Evolutionary conservation across 768 basidiomycete genomes (phyloP).

Genomic region (Pleurotus tuber-regium): DNA sequence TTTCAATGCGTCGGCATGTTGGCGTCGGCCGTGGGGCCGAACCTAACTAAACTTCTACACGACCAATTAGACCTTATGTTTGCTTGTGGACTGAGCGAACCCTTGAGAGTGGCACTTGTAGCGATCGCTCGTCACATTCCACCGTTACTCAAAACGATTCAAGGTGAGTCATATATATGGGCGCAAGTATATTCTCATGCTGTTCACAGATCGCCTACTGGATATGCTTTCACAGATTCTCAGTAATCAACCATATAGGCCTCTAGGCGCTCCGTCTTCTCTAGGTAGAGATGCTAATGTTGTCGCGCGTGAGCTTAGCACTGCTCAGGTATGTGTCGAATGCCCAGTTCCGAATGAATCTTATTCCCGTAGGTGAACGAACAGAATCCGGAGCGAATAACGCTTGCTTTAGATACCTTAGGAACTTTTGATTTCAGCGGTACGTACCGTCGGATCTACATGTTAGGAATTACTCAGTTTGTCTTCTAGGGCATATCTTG

Average conservation of each 20-base stretch:
- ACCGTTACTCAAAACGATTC: slow-evolving; percentile 87
- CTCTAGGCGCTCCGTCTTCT: slow-evolving; percentile 79
- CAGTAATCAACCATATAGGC: slow-evolving; percentile 81
- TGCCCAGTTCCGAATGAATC: too few species aligned
- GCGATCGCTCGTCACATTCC: slow-evolving; percentile 87
- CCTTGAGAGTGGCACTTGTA: slow-evolving; percentile 78
- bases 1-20: slow-evolving; percentile 99
- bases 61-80: slow-evolving; percentile 98
- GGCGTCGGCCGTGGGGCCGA: slow-evolving; percentile 91
- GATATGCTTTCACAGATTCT: slow-evolving; percentile 81
- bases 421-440: slow-evolving; percentile 95
- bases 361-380: slow-evolving; percentile 43
- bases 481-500: slow-evolving; percentile 72
- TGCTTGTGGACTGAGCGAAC: slow-evolving; percentile 87
- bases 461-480: not conserved
- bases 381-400: slow-evolving; percentile 67
- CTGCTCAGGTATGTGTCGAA: slow-evolving; percentile 43
- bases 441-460: slow-evolving; percentile 24
- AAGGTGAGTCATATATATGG: slow-evolving; percentile 50
- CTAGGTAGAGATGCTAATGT: slow-evolving; percentile 52
- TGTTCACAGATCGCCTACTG: slow-evolving; percentile 73
- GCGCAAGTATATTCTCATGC: not conserved
- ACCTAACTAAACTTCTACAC: slow-evolving; percentile 91
- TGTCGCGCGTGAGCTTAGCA: slow-evolving; percentile 49
- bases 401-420: slow-evolving; percentile 82